These are phyloP conservation scores for Gaeumannomyces tritici DNA, from an alignment of 2,329 filamentous ascomycete species.

Conservation along the genomic window DNA sequence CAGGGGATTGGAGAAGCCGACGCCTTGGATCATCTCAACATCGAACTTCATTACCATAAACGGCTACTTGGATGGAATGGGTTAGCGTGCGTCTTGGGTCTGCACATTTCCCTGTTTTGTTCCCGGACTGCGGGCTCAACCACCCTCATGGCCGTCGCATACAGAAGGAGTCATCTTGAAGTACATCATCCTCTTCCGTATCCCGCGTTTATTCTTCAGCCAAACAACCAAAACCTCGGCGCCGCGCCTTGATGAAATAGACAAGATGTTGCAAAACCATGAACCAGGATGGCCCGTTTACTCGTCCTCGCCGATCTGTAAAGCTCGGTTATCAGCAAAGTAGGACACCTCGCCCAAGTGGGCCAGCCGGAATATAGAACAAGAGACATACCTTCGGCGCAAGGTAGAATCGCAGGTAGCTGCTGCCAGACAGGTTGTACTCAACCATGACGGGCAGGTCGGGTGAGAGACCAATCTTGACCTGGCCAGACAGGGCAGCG, in stretches of 20 bases:
- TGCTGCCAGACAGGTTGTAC: conserved; percentile 72
- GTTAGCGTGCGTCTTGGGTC: background rate
- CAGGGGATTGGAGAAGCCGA: background rate
- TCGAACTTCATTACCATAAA: background rate
- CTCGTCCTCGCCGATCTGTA: conserved; percentile 27
- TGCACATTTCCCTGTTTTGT: background rate
- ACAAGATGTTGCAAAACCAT: background rate
- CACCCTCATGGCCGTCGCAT: no score
- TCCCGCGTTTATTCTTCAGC: background rate
- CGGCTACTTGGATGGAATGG: background rate
- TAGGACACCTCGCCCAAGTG: background rate
- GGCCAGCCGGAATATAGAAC: no score
- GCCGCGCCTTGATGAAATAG: background rate
- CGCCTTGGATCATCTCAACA: background rate
- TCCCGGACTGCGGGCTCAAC: no score
- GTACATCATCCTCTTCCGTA: background rate
- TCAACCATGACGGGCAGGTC: conserved; percentile 95
- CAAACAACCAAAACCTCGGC: background rate
- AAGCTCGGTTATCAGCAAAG: conserved; percentile 8
- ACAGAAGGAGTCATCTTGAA: background rate
- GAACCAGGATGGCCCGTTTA: conserved; percentile 11
- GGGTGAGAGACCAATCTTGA: conserved; percentile 90
- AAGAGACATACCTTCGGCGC: conserved; percentile 77
- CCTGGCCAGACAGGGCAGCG: conserved; percentile 66
- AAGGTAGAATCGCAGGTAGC: conserved; percentile 93